A percentile compares a stretch with the other conserved stretches of the same genome.
Evolutionary conservation across 1,139 yeast genomes (phyloP).

Genomic region (Yamadazyma atlantica): DNA sequence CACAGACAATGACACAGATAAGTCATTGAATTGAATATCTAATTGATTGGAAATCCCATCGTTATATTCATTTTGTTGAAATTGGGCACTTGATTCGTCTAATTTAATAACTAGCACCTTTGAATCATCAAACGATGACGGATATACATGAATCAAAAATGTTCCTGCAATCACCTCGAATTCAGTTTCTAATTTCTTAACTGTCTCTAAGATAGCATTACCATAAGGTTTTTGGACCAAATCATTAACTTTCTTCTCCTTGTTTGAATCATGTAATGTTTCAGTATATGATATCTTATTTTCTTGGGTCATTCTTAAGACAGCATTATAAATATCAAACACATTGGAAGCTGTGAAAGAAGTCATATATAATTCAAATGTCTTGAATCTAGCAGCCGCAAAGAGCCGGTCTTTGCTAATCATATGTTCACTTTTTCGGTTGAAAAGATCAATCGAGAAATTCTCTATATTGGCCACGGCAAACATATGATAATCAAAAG

Average conservation of each 20-base stretch:
- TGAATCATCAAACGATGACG: slow-evolving; percentile 71
- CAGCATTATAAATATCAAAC: slow-evolving; percentile 71
- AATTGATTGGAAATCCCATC: slow-evolving; percentile 49
- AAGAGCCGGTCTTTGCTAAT: slow-evolving; percentile 60
- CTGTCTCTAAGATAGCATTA: slow-evolving; percentile 36
- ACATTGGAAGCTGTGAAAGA: slow-evolving; percentile 84
- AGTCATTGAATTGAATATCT: slow-evolving; percentile 57
- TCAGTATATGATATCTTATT: slow-evolving; percentile 71
- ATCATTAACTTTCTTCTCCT: slow-evolving; percentile 8
- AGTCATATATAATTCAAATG: slow-evolving; percentile 65
- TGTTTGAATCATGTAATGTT: slow-evolving; percentile 56
- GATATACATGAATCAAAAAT: slow-evolving; percentile 65
- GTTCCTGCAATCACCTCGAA: slow-evolving; percentile 59
- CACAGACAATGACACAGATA: slow-evolving; percentile 64
- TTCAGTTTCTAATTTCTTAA: slow-evolving; percentile 53
- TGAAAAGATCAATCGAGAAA: slow-evolving; percentile 59
- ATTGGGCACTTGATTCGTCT: slow-evolving; percentile 59
- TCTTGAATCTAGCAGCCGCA: slow-evolving; percentile 54
- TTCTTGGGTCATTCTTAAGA: slow-evolving; percentile 72
- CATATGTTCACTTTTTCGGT: slow-evolving; percentile 55
- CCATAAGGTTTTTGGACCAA: slow-evolving; percentile 13
- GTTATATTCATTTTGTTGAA: slow-evolving; percentile 54
- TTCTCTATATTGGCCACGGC: slow-evolving; percentile 56
- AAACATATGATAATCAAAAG: slow-evolving; percentile 85
- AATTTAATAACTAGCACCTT: slow-evolving; percentile 68